Conservation (phyloP, 768 basidiomycete species). For the Phylloporus sp. region DNA sequence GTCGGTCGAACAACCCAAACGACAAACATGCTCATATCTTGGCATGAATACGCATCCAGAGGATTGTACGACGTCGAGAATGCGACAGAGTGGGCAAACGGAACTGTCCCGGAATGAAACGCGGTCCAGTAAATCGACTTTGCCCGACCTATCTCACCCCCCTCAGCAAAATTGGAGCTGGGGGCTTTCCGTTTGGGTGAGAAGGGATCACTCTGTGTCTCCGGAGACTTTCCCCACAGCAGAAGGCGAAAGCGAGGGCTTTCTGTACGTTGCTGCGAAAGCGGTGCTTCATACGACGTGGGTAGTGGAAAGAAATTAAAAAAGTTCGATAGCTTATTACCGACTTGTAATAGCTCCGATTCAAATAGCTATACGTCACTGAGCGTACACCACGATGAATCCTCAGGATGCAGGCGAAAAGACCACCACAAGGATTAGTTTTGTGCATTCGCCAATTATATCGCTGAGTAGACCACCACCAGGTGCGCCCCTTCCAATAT, state of each 20-base stretch:
- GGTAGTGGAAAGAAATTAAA: constrained; percentile 17
- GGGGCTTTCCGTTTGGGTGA: constrained; percentile 67
- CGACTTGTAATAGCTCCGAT: constrained; percentile 20
- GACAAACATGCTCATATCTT: constrained; percentile 74
- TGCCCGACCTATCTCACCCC: constrained; percentile 46
- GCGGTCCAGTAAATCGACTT: constrained; percentile 41
- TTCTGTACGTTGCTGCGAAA: constrained; percentile 79
- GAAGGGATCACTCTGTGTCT: constrained; percentile 66
- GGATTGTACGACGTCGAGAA: constrained; percentile 33
- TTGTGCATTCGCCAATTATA: constrained; percentile 24
- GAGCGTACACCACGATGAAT: constrained; percentile 16
- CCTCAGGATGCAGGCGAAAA: constrained; percentile 13
- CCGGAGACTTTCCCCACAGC: constrained; percentile 97
- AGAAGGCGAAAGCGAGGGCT: constrained; percentile 41
- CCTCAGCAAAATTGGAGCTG: constrained; percentile 70
- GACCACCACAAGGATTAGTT: constrained; percentile 13
- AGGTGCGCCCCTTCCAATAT: constrained; percentile 12
- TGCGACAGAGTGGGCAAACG: constrained; percentile 59
- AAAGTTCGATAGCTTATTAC: constrained; percentile 21
- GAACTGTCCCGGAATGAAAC: constrained; percentile 26
- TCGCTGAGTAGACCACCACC: constrained; percentile 22
- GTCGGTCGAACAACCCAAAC: constrained; percentile 39
- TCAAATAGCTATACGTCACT: neutral
- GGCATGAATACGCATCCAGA: constrained; percentile 47
- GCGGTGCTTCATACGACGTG: constrained; percentile 77